Percentiles rank a stretch among this genome's conserved stretches.
phyloP scores from a whole-genome alignment of 805 yeast genomes.

The Starmerella stigmatis region DNA sequence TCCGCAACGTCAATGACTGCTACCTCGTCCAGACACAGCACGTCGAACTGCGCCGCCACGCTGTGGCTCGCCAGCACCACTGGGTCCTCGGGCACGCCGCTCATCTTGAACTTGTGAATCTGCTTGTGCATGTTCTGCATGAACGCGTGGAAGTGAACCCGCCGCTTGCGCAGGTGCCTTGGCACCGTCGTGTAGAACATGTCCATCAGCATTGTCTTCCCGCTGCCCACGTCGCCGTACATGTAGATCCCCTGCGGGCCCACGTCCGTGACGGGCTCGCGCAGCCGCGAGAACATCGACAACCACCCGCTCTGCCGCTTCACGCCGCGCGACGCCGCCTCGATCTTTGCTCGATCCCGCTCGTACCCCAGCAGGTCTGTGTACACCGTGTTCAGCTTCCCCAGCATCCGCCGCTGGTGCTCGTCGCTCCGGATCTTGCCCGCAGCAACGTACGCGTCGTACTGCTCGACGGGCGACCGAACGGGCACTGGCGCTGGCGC shows the following conservation, averaged over 20 bases:
- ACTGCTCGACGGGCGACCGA: slow-evolving; percentile 30
- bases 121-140: slow-evolving; percentile 90
- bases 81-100: slow-evolving; percentile 64
- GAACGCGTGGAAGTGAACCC: slow-evolving; percentile 92
- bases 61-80: slow-evolving; percentile 70
- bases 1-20: slow-evolving; percentile 98
- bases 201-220: slow-evolving; percentile 97
- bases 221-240: slow-evolving; percentile 97
- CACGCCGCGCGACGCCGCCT: background rate
- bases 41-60: slow-evolving; percentile 62
- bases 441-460: slow-evolving; percentile 29
- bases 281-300: background rate
- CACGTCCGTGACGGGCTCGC: slow-evolving; percentile 11
- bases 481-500: too few species aligned
- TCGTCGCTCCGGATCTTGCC: slow-evolving; percentile 49
- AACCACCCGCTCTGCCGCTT: background rate
- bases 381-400: slow-evolving; percentile 52
- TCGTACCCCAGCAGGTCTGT: slow-evolving; percentile 41
- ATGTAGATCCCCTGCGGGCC: slow-evolving; percentile 75
- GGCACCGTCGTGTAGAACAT: slow-evolving; percentile 82
- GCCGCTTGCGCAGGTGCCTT: slow-evolving; percentile 55
- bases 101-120: slow-evolving; percentile 56
- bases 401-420: slow-evolving; percentile 66
- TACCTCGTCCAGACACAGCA: slow-evolving; percentile 91
- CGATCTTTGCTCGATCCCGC: slow-evolving; percentile 41